phyloP scores from a whole-genome alignment of 2,329 filamentous ascomycete species.

The Nannizziopsis arthrosporioides region DNA sequence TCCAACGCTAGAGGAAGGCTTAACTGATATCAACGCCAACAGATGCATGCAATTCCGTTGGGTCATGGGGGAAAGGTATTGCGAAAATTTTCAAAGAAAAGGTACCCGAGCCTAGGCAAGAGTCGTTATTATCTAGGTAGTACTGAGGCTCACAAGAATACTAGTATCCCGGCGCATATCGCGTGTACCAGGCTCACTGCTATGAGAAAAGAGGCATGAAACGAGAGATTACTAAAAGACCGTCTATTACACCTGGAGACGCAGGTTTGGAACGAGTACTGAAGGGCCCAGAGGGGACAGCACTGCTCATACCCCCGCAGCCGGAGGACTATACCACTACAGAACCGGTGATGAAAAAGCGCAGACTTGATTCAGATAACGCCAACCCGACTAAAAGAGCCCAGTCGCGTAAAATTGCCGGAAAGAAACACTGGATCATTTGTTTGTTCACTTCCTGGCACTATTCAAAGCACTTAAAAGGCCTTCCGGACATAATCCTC shows the following conservation, averaged over 20 bases:
- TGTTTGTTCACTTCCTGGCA: slow-evolving; percentile 47
- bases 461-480: slow-evolving; percentile 35
- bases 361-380: background rate
- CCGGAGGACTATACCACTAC: slow-evolving; percentile 21
- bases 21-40: background rate
- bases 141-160: slow-evolving; percentile 2
- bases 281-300: slow-evolving; percentile 34
- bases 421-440: slow-evolving; percentile 42
- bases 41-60: slow-evolving; percentile 50
- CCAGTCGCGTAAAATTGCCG: slow-evolving; percentile 3
- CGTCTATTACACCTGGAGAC: background rate
- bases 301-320: slow-evolving; percentile 44
- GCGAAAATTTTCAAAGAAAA: slow-evolving; percentile 39
- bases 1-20: background rate
- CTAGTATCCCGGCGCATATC: slow-evolving; percentile 43
- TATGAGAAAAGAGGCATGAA: slow-evolving; percentile 12
- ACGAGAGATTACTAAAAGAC: background rate
- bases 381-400: background rate
- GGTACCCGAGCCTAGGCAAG: slow-evolving; percentile 15
- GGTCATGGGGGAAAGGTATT: slow-evolving; percentile 49
- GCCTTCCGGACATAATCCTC: slow-evolving; percentile 35
- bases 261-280: slow-evolving; percentile 3
- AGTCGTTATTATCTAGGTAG: background rate
- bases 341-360: background rate
- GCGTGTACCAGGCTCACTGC: slow-evolving; percentile 40